These are phyloP conservation scores for Phylloporus sp. DNA, from an alignment of 768 basidiomycete species.

Conservation along the genomic window DNA sequence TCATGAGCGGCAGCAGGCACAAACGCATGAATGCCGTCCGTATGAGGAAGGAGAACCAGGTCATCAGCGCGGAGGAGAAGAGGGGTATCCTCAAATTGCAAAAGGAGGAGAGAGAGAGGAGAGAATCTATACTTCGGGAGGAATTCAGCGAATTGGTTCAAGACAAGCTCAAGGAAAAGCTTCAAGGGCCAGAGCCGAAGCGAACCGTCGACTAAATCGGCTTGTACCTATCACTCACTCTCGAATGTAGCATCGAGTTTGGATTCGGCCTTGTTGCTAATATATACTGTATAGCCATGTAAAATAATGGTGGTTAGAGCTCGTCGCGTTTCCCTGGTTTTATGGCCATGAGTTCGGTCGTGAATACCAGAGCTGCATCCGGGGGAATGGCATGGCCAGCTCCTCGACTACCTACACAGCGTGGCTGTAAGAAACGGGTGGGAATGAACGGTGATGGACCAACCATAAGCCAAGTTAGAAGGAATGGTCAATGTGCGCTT, in stretches of 20 bases:
- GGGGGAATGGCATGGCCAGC: conserved; percentile 75
- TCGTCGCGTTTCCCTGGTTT: conserved; percentile 48
- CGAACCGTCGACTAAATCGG: conserved; percentile 8
- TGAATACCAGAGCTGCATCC: conserved; percentile 77
- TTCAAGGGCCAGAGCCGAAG: conserved; percentile 47
- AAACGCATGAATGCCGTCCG: conserved; percentile 98
- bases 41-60: conserved; percentile 99
- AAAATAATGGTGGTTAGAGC: conserved; percentile 35
- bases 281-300: not conserved
- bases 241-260: not conserved
- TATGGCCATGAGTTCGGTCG: conserved; percentile 74
- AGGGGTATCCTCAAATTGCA: conserved; percentile 92
- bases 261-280: not conserved
- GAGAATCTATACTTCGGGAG: conserved; percentile 83
- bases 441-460: conserved; percentile 24
- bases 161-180: conserved; percentile 72
- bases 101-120: conserved; percentile 86
- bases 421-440: not conserved
- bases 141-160: conserved; percentile 83
- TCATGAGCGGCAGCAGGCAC: conserved; percentile 95
- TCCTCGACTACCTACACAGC: conserved; percentile 57
- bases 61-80: conserved; percentile 98
- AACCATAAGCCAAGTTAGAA: conserved; percentile 74
- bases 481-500: conserved; percentile 90
- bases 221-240: not conserved